Evolutionary conservation across 2,329 filamentous ascomycete genomes (phyloP).

Genomic region (Colletotrichum truncatum): DNA sequence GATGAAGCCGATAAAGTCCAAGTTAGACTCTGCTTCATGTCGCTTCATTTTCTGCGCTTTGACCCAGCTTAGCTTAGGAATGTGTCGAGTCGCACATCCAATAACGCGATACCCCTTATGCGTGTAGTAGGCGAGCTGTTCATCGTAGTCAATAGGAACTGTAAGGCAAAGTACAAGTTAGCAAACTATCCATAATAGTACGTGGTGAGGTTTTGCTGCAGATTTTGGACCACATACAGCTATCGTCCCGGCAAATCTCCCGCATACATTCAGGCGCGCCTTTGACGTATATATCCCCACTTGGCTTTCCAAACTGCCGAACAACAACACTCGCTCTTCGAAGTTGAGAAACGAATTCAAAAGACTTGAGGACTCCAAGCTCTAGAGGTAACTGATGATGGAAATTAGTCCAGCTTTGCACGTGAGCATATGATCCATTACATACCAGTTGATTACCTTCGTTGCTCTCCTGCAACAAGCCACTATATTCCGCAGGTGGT

Average conservation of each 20-base stretch:
- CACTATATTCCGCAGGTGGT: slow-evolving; percentile 67
- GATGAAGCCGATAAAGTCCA: slow-evolving; percentile 95
- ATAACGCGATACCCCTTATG: slow-evolving; percentile 97
- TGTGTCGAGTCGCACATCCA: slow-evolving; percentile 89
- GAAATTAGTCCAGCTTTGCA: slow-evolving; percentile 26
- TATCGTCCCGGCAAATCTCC: slow-evolving; percentile 87
- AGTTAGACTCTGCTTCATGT: slow-evolving; percentile 80
- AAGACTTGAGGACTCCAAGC: slow-evolving; percentile 88
- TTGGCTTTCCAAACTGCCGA: slow-evolving; percentile 84
- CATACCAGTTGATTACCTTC: slow-evolving; percentile 39
- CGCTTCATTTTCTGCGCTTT: slow-evolving; percentile 95
- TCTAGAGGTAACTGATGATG: slow-evolving; percentile 69
- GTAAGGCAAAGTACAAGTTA: background rate
- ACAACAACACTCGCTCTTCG: slow-evolving; percentile 93
- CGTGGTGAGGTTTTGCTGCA: background rate
- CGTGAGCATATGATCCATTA: background rate
- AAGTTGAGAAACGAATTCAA: slow-evolving; percentile 94
- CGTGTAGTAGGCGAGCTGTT: slow-evolving; percentile 88
- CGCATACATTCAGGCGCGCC: slow-evolving; percentile 97
- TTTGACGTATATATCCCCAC: slow-evolving; percentile 91
- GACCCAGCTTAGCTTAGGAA: slow-evolving; percentile 89
- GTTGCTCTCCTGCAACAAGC: slow-evolving; percentile 32
- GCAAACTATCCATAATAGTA: background rate
- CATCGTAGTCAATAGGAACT: slow-evolving; percentile 90
- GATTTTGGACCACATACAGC: slow-evolving; percentile 65